Evolutionary conservation across 1,284 basidiomycete genomes (phyloP), one percentile per base, ranked within the genome.

Genomic region (Ganoderma resinaceum): DNA sequence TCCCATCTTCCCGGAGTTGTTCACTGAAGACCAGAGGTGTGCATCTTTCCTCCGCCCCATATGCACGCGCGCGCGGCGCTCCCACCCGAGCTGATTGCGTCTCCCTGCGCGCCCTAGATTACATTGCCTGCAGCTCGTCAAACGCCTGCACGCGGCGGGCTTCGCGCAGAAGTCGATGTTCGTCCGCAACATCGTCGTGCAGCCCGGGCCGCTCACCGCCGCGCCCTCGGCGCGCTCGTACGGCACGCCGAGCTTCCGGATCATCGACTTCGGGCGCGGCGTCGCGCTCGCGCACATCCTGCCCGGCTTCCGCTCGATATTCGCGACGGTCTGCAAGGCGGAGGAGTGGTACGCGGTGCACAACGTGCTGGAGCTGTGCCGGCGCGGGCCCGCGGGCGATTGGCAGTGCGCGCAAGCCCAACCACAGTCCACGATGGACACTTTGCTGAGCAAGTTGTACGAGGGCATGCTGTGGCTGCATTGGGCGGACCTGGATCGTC

Each of bases 251-350:
- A 82, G 82, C 70, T 87, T 84, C 74, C 78, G 86, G 16, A 71
- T 87, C 71, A 86, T 87, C 66, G 86, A 87, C 73, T 87, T 88
- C 73, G 86, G 86, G 33, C 72, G 79, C 14, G 66, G 46, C 4
- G 2, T 52, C 12, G 46, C 16, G 46, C 11, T 29, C 42, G 20
- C 42, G 20, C 18, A 43, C 42, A 18, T 43, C 18, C 42, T 20
- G 6, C 42, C 42, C 6, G 6, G 20, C 6, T 7, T 20, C 2
- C 18, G n/a, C 8, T 20, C 20, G 42, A 8, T 43, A 7, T 43
- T 43, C 9, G 7, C 6, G 20, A 43, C 9, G 18, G 20, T 43
- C 42, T n/a, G 42, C 42, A 20, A 43, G 7, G 42, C 18, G 42
- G 42, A 43, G 42, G 42, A 43, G 20, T 43, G 42, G 42, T n/a